Percentiles rank a stretch among this genome's conserved stretches.
Conservation (phyloP, 371 early-diverging fungal species). For the Mortierella sp. region DNA sequence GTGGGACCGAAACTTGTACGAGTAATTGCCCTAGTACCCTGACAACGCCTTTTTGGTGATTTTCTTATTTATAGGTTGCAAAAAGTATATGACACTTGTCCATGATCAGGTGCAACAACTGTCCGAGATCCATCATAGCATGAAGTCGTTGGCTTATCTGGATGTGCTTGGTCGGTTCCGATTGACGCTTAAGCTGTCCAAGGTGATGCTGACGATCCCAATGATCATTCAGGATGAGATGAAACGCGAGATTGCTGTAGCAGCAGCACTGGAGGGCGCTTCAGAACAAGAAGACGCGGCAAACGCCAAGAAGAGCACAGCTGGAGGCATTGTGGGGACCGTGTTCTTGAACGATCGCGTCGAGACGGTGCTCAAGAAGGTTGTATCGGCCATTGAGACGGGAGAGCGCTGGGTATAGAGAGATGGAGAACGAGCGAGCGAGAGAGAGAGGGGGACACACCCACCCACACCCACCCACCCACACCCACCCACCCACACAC, state of each 20-base stretch:
- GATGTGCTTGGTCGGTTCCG: slow-evolving; percentile 68
- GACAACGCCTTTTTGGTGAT: too few relatives aligned
- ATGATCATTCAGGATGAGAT: slow-evolving; percentile 66
- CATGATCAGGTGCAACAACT: slow-evolving; percentile 70
- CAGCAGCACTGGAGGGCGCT: slow-evolving; percentile 47
- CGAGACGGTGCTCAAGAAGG: slow-evolving; percentile 63
- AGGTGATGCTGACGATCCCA: slow-evolving; percentile 65
- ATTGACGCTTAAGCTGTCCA: slow-evolving; percentile 65
- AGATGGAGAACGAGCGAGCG: too few relatives aligned
- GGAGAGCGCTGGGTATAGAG: slow-evolving; percentile 60
- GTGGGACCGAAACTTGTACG: neutral
- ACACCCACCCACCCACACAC: too few relatives aligned
- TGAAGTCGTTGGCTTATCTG: slow-evolving; percentile 67
- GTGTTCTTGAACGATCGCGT: slow-evolving; percentile 57
- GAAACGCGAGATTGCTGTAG: slow-evolving; percentile 51
- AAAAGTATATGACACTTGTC: slow-evolving; percentile 68
- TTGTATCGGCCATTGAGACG: slow-evolving; percentile 64
- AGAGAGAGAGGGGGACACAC: too few relatives aligned
- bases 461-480: too few relatives aligned
- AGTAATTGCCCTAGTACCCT: too few relatives aligned
- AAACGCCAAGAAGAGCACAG: slow-evolving; percentile 29
- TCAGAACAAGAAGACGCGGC: slow-evolving; percentile 38
- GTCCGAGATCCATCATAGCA: slow-evolving; percentile 68
- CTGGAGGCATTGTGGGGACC: slow-evolving; percentile 56
- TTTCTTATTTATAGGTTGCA: slow-evolving; percentile 55